phyloP scores from a whole-genome alignment of 805 yeast species.

The Yamadazyma phyllophila region DNA sequence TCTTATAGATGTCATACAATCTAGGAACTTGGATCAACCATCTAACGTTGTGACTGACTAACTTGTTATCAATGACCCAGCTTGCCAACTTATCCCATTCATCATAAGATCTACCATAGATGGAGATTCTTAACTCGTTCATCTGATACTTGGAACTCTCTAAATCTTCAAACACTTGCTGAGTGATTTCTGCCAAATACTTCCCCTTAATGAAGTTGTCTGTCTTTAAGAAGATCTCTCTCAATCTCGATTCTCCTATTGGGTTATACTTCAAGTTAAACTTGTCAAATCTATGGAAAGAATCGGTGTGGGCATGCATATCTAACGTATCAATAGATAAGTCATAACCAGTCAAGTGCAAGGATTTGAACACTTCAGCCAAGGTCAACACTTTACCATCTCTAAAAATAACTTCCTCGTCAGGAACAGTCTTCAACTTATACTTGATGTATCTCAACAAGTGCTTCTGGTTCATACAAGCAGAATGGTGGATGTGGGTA shows the following conservation, averaged over 20 bases:
- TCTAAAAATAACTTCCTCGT: conserved; percentile 89
- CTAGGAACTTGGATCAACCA: conserved; percentile 97
- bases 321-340: conserved; percentile 94
- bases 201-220: conserved; percentile 88
- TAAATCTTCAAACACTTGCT: conserved; percentile 90
- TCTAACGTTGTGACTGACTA: conserved; percentile 89
- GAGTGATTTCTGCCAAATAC: conserved; percentile 89
- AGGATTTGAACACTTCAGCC: conserved; percentile 86
- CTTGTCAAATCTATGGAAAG: conserved; percentile 97
- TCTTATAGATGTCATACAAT: conserved; percentile 84
- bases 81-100: conserved; percentile 96
- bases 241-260: conserved; percentile 93
- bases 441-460: conserved; percentile 90
- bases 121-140: conserved; percentile 93
- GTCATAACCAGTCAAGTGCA: conserved; percentile 90
- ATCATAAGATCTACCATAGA: conserved; percentile 82
- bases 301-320: conserved; percentile 99
- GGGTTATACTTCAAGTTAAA: conserved; percentile 97
- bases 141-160: conserved; percentile 95
- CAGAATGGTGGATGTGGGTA: conserved; percentile 98
- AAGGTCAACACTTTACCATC: conserved; percentile 87
- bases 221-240: conserved; percentile 94
- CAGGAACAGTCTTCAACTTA: conserved; percentile 81
- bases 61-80: conserved; percentile 93
- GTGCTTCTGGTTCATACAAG: conserved; percentile 99